Conservation (phyloP, 176 grass and related monocot genomes). For the Hordeum marinum region DNA sequence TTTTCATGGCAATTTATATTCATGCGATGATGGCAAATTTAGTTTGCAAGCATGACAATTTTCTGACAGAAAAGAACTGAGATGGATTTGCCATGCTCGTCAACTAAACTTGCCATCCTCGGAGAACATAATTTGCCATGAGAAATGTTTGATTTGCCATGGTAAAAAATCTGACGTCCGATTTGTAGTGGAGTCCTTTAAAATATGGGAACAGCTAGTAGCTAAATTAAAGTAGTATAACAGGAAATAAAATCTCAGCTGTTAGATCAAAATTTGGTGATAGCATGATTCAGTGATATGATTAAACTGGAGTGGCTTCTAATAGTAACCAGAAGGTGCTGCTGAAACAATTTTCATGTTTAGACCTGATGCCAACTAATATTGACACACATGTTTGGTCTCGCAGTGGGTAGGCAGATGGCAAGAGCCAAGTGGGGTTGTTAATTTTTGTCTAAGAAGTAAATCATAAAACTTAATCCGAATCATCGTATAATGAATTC, state of each 20-base stretch:
- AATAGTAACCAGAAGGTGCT: background rate
- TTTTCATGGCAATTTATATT: no score
- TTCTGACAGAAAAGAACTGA: no score
- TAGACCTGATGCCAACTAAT: background rate
- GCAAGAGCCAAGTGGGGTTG: background rate
- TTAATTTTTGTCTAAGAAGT: background rate
- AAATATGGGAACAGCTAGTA: background rate
- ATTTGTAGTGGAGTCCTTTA: background rate
- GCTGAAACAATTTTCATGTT: background rate
- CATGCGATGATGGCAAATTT: no score
- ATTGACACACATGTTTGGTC: background rate
- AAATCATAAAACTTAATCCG: background rate
- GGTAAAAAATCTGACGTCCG: no score
- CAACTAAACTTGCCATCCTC: no score
- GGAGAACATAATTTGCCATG: no score
- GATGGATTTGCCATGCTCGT: no score
- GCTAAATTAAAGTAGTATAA: background rate
- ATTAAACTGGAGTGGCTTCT: background rate
- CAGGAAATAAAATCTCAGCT: background rate
- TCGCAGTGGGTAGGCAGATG: background rate
- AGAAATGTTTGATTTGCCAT: no score
- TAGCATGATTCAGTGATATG: background rate
- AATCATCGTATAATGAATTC: background rate
- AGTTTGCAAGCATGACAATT: no score
- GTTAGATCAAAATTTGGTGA: background rate